Base-by-base conservation (phyloP, 371 early-diverging fungal species). In the Mortierella sp. region DNA sequence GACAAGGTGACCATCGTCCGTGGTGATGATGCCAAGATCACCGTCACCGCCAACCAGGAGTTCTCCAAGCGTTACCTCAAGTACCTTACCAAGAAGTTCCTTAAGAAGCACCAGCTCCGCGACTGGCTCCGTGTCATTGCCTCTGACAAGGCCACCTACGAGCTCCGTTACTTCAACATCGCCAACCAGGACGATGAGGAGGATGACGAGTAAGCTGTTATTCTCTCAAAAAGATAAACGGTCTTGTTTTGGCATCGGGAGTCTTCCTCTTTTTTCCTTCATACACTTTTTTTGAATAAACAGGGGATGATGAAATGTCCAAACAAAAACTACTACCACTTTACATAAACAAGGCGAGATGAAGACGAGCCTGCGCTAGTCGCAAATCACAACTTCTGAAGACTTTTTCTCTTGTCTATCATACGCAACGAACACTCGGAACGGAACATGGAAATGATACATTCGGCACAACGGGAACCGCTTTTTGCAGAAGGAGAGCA, bases 31-130 rank as follows among this genome's bases (percentile, higher is more conserved):
- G 86, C 86, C 83, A 87, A 90, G 84, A 85, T 94, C 81, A 87
- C 89, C 57, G 88, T 97, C 82, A 88, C 90, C 78, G 82, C 93
- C 82, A 89, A 85, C 81, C 84, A 86, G 78, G 84, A 87, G 60
- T 92, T 97, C 89, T 92, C 97, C 85, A 99, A 99, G 95, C 94
- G 97, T 76, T 97, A 97, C 94, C 84, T 98, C 85, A 99, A 99
- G 94, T 99, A 99, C 92, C 91, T 98, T 56, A 94, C 98, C 87
- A 99, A 99, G 95, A 96, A 96, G 92, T 99, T 96, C 95, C 89
- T 99, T 88, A 99, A 99, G 94, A 97, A 99, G 95, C 88, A 97
- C 93, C 89, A 91, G 84, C 92, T 99, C 86, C 93, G 97, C 83
- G 99, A 99, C 89, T 97, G 95, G 94, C 87, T 99, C 82, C 96